Conservation (phyloP, 352 stramenopile genomes). For the Phytophthora ramorum region DNA sequence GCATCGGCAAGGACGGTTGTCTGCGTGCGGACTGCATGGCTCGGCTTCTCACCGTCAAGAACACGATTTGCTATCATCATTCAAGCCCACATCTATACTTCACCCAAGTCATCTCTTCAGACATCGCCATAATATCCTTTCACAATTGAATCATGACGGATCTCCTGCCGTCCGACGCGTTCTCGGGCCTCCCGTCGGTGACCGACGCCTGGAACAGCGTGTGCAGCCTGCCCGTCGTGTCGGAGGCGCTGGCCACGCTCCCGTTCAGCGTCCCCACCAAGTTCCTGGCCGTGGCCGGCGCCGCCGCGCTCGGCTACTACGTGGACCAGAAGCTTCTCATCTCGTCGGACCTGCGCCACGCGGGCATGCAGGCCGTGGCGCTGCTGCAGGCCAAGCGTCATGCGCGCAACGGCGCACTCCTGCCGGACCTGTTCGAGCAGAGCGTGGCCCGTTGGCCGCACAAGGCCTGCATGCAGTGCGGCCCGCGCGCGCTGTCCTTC, state of each 20-base stretch:
- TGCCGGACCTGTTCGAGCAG: conserved; percentile 72
- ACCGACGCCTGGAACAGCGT: conserved; percentile 22
- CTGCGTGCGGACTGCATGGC: too few species aligned
- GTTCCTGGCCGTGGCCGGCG: conserved; percentile 52
- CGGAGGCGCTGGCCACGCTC: conserved; percentile 29
- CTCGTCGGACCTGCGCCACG: conserved; percentile 61
- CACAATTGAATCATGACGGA: conserved; percentile 24
- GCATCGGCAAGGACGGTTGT: too few species aligned
- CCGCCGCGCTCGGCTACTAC: conserved; percentile 51
- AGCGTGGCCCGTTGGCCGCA: conserved; percentile 60
- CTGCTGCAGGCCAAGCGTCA: conserved; percentile 52
- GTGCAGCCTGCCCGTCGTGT: conserved; percentile 14
- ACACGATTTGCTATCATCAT: too few species aligned
- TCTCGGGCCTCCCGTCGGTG: conserved; percentile 6
- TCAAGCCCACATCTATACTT: too few species aligned
- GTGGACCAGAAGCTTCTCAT: conserved; percentile 66
- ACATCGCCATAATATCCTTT: not conserved
- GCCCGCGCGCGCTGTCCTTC: conserved; percentile 59
- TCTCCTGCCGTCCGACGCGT: conserved; percentile 10
- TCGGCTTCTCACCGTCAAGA: too few species aligned
- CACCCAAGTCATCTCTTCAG: not conserved
- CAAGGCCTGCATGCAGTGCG: conserved; percentile 70
- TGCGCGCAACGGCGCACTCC: conserved; percentile 40
- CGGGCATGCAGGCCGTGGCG: conserved; percentile 43
- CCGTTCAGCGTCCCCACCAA: conserved; percentile 41